Percentiles rank a stretch among this genome's conserved stretches.
These are phyloP conservation scores for Penicillium pancosmium DNA, from an alignment of 495 filamentous ascomycete species.

Conservation along the genomic window DNA sequence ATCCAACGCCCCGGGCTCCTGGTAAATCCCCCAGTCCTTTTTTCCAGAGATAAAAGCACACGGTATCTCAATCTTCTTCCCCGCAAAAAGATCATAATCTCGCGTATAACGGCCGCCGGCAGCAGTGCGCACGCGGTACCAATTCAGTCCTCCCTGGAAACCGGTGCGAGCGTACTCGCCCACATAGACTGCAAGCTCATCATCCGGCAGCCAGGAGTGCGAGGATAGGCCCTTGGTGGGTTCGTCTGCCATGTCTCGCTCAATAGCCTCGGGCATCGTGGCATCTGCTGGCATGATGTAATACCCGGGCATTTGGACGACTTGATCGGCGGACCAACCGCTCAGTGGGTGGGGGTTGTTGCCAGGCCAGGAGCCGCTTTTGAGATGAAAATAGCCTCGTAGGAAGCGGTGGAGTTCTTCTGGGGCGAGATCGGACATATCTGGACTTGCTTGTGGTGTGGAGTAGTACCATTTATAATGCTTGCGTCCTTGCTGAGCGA, in stretches of 20 bases:
- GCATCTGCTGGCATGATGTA: slow-evolving; percentile 65
- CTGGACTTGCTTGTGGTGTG: slow-evolving; percentile 51
- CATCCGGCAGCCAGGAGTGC: slow-evolving; percentile 54
- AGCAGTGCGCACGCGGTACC: slow-evolving; percentile 65
- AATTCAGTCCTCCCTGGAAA: slow-evolving; percentile 71
- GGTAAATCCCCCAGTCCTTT: slow-evolving; percentile 68
- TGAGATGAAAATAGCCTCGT: slow-evolving; percentile 69
- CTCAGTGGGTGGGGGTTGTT: slow-evolving; percentile 57
- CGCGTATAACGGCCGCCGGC: slow-evolving; percentile 39
- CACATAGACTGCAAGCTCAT: slow-evolving; percentile 62
- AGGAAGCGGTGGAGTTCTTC: slow-evolving; percentile 60
- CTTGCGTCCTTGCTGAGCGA: slow-evolving; percentile 57
- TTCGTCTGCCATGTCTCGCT: slow-evolving; percentile 54
- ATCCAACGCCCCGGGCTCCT: slow-evolving; percentile 65
- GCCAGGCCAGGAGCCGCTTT: slow-evolving; percentile 59
- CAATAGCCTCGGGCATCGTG: slow-evolving; percentile 61
- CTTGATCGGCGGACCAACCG: slow-evolving; percentile 56
- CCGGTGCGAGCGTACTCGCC: slow-evolving; percentile 64
- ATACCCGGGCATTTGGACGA: slow-evolving; percentile 64
- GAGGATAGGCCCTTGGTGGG: slow-evolving; percentile 29
- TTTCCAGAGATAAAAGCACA: slow-evolving; percentile 60
- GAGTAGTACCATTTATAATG: slow-evolving; percentile 76
- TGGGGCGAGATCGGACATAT: slow-evolving; percentile 55
- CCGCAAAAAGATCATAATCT: slow-evolving; percentile 62
- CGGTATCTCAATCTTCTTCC: slow-evolving; percentile 65